Evolutionary conservation across 2,329 filamentous ascomycete genomes (phyloP).

Genomic region (Ceratocystis alfenasii): DNA sequence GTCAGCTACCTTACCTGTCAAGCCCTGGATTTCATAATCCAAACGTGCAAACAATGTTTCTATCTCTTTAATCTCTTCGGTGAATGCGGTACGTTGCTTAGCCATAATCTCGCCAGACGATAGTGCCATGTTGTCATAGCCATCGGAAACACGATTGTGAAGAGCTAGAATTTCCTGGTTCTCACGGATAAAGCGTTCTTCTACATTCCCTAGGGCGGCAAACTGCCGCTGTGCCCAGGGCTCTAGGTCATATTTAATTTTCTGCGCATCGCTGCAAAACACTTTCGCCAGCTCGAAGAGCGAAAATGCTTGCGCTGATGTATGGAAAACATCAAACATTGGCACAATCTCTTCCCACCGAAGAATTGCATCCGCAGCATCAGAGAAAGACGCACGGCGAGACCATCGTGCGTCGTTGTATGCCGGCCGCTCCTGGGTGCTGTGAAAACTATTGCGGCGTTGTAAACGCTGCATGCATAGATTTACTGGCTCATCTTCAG

Average conservation of each 20-base stretch:
- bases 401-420: slow-evolving; percentile 53
- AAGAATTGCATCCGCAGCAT: slow-evolving; percentile 62
- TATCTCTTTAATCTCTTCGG: slow-evolving; percentile 63
- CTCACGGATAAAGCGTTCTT: slow-evolving; percentile 50
- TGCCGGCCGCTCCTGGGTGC: slow-evolving; percentile 24
- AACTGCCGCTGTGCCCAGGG: slow-evolving; percentile 53
- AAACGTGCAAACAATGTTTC: slow-evolving; percentile 72
- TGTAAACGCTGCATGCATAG: slow-evolving; percentile 31
- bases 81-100: slow-evolving; percentile 55
- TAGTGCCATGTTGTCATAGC: slow-evolving; percentile 55
- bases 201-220: slow-evolving; percentile 43
- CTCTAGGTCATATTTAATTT: slow-evolving; percentile 41
- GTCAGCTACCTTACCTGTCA: slow-evolving; percentile 72
- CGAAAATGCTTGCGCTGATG: slow-evolving; percentile 14
- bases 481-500: slow-evolving; percentile 12
- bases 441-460: slow-evolving; percentile 49
- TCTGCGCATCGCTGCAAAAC: slow-evolving; percentile 42
- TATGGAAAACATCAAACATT: slow-evolving; percentile 28
- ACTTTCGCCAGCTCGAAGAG: slow-evolving; percentile 39
- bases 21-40: slow-evolving; percentile 77
- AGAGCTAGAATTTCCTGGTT: slow-evolving; percentile 53
- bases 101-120: slow-evolving; percentile 56
- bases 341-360: slow-evolving; percentile 48
- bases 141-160: slow-evolving; percentile 58
- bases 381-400: slow-evolving; percentile 61